phyloP scores from a whole-genome alignment of 495 filamentous ascomycete genomes.

The Podospora sp. region DNA sequence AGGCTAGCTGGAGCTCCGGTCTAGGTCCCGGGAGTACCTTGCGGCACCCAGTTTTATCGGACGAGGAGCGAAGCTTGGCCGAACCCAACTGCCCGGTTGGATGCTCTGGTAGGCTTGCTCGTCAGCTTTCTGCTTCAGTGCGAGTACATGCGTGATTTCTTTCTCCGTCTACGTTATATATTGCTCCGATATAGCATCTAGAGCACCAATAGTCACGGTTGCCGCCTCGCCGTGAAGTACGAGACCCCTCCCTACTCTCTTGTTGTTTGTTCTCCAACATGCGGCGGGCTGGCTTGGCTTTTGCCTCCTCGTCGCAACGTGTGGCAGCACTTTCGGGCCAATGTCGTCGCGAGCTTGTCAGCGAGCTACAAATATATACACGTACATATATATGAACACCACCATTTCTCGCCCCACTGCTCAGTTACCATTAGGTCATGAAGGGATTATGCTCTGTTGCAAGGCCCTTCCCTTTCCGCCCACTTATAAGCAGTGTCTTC shows the following conservation, averaged over 20 bases:
- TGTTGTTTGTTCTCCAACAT: slow-evolving; percentile 10
- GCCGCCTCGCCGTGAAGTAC: slow-evolving; percentile 20
- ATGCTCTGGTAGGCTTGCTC: neutral
- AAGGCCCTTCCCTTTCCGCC: slow-evolving; percentile 14
- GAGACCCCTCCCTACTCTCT: slow-evolving; percentile 5
- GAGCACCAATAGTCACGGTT: slow-evolving; percentile 29
- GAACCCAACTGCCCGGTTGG: slow-evolving; percentile 23
- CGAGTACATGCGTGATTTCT: slow-evolving; percentile 40
- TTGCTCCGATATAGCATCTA: slow-evolving; percentile 37
- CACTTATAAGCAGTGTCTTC: slow-evolving; percentile 35
- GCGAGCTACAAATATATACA: slow-evolving; percentile 18
- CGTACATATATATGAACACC: slow-evolving; percentile 11
- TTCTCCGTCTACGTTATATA: slow-evolving; percentile 38
- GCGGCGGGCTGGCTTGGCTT: neutral
- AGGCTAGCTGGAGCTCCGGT: neutral
- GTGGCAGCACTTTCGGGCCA: slow-evolving; percentile 34
- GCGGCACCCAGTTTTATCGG: neutral
- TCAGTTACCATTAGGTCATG: slow-evolving; percentile 42
- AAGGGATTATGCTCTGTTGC: slow-evolving; percentile 22
- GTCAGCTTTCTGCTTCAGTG: slow-evolving; percentile 19
- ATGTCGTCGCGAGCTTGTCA: slow-evolving; percentile 40
- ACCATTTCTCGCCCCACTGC: slow-evolving; percentile 22
- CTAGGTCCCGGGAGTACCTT: neutral
- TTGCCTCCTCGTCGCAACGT: neutral
- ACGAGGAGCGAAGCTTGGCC: slow-evolving; percentile 16